These are phyloP conservation scores for Mrakia blollopis DNA, from an alignment of 768 basidiomycete genomes.

Conservation along the genomic window DNA sequence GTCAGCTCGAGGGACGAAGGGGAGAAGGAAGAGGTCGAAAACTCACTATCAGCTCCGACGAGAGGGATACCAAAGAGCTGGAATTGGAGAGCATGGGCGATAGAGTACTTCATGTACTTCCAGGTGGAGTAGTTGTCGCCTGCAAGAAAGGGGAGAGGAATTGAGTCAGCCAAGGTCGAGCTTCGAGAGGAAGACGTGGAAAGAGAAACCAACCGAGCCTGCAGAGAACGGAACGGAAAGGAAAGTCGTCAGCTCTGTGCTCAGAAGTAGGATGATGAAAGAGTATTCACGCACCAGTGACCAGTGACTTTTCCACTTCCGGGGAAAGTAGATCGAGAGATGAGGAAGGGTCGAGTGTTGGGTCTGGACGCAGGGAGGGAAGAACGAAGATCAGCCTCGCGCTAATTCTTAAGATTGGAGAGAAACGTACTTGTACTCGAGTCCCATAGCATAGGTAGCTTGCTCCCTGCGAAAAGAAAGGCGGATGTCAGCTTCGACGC, in stretches of 20 bases:
- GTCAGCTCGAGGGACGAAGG: not conserved
- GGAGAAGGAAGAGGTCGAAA: conserved; percentile 51
- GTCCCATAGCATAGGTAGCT: conserved; percentile 51
- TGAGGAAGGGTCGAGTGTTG: conserved; percentile 57
- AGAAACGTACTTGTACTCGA: not conserved
- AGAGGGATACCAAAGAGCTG: conserved; percentile 78
- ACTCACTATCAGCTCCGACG: conserved; percentile 65
- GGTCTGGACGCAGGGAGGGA: conserved; percentile 3
- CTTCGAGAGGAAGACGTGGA: not conserved
- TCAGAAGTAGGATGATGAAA: not conserved
- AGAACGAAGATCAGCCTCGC: conserved; percentile 45
- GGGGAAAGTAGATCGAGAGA: conserved; percentile 55
- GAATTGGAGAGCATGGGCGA: conserved; percentile 75
- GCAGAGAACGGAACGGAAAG: conserved; percentile 33
- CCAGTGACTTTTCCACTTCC: conserved; percentile 66
- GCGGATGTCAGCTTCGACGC: not conserved
- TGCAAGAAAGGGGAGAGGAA: not conserved
- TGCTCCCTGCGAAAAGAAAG: not conserved
- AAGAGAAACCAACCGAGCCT: conserved; percentile 46
- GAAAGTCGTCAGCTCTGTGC: not conserved
- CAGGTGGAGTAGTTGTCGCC: conserved; percentile 71
- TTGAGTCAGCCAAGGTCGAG: not conserved
- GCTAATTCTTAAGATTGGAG: too few species aligned
- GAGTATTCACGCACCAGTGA: conserved; percentile 54
- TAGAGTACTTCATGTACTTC: conserved; percentile 59